Percentiles rank a stretch among this genome's conserved stretches.
phyloP scores from a whole-genome alignment of 495 filamentous ascomycete genomes.

The Lasiosphaeria hispida region DNA sequence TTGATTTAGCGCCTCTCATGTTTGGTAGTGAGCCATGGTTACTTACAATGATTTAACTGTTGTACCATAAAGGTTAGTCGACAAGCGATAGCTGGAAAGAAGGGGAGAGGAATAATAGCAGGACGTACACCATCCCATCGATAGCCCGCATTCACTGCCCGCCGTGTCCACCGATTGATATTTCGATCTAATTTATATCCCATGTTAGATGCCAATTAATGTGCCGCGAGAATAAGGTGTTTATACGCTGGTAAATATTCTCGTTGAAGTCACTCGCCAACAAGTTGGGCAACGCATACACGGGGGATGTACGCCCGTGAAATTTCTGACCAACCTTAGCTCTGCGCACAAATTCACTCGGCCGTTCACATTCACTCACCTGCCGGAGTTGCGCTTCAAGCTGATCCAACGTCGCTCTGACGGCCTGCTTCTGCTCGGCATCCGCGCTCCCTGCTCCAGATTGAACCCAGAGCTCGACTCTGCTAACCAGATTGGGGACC shows the following conservation, averaged over 20 bases:
- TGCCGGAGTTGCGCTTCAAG: constrained; percentile 12
- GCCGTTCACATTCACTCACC: constrained; percentile 12
- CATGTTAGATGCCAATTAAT: too few relatives aligned
- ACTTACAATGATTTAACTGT: constrained; percentile 25
- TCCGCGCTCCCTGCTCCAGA: constrained; percentile 33
- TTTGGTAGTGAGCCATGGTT: not conserved
- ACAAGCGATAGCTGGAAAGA: not conserved
- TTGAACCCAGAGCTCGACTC: constrained; percentile 39
- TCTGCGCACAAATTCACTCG: too few relatives aligned
- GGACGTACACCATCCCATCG: constrained; percentile 14
- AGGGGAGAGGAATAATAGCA: too few relatives aligned
- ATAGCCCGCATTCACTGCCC: constrained; percentile 3
- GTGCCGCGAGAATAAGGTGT: not conserved
- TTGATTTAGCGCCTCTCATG: not conserved
- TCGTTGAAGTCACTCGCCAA: constrained; percentile 3
- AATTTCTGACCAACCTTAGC: too few relatives aligned
- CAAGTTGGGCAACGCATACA: too few relatives aligned
- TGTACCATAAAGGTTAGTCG: not conserved
- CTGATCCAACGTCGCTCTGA: constrained; percentile 10
- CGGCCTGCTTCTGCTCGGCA: constrained; percentile 30
- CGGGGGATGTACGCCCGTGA: too few relatives aligned
- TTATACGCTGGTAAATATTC: constrained; percentile 10
- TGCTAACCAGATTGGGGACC: constrained; percentile 34
- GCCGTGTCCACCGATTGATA: constrained; percentile 1
- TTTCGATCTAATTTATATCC: too few relatives aligned